Percentiles rank a stretch among this genome's conserved stretches.
These are phyloP conservation scores for Taiozyma sp. DNA, from an alignment of 1,139 yeast genomes.

Conservation along the genomic window DNA sequence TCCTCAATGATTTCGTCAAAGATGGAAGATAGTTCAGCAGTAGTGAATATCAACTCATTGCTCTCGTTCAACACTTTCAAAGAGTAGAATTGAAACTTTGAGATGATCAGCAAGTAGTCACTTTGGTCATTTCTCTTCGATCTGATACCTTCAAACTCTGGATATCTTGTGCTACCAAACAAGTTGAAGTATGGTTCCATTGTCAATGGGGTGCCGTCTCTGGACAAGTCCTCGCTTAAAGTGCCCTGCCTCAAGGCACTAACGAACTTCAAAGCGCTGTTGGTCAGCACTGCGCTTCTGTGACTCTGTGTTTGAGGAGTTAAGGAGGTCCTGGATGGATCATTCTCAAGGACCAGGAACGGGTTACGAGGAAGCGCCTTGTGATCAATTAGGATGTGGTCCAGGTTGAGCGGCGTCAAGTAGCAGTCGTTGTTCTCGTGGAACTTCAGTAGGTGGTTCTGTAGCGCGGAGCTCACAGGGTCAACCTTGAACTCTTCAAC, in stretches of 20 bases:
- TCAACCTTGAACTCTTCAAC: conserved; percentile 42
- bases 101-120: conserved; percentile 51
- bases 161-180: conserved; percentile 66
- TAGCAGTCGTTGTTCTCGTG: conserved; percentile 46
- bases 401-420: conserved; percentile 45
- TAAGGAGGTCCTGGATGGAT: conserved; percentile 49
- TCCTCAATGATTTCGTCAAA: conserved; percentile 47
- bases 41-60: conserved; percentile 44
- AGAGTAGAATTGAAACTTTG: conserved; percentile 59
- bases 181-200: conserved; percentile 64
- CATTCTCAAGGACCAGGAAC: conserved; percentile 66
- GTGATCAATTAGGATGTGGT: conserved; percentile 64
- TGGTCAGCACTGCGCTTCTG: conserved; percentile 60
- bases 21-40: conserved; percentile 49
- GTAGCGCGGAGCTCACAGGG: conserved; percentile 41
- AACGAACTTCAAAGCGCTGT: conserved; percentile 62
- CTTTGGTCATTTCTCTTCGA: conserved; percentile 30
- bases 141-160: conserved; percentile 41
- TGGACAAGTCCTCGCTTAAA: conserved; percentile 53
- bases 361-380: conserved; percentile 76
- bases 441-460: conserved; percentile 45
- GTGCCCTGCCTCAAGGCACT: conserved; percentile 50
- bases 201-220: conserved; percentile 48
- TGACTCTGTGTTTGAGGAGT: conserved; percentile 54
- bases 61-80: conserved; percentile 49